Evolutionary conservation across 2,329 filamentous ascomycete genomes (phyloP).

Genomic region (Malbranchea zuffiana): DNA sequence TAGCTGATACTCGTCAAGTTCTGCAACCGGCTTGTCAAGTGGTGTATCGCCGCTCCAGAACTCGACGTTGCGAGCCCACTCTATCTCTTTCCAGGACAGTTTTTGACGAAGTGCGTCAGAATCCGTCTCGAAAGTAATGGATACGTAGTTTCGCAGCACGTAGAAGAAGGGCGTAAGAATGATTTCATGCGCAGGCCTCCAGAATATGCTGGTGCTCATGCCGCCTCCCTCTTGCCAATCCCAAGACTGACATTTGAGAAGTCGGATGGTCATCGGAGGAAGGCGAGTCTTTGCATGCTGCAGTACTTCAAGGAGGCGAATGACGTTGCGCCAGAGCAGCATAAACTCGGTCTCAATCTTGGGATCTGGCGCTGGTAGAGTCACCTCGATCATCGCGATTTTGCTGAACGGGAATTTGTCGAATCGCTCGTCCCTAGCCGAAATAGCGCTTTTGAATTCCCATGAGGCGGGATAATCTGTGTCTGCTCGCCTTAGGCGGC

Average conservation of each 20-base stretch:
- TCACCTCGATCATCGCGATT: conserved; percentile 7
- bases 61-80: no score
- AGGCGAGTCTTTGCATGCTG: not conserved
- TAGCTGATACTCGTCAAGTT: no score
- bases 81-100: no score
- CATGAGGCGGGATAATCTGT: not conserved
- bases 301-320: conserved; percentile 1
- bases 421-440: not conserved
- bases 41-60: no score
- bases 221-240: no score
- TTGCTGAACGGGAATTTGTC: conserved; percentile 11
- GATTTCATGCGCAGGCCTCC: no score
- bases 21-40: no score
- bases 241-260: not conserved
- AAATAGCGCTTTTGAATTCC: not conserved
- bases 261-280: conserved; percentile 4
- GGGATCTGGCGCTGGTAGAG: conserved; percentile 5
- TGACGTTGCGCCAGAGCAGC: conserved; percentile 10
- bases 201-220: no score
- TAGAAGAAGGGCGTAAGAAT: no score
- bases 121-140: no score
- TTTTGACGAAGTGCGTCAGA: no score
- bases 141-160: no score
- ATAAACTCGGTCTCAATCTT: not conserved
- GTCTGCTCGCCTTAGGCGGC: not conserved